phyloP scores from a whole-genome alignment of 495 filamentous ascomycete genomes.

The Achaetomiella virescens region DNA sequence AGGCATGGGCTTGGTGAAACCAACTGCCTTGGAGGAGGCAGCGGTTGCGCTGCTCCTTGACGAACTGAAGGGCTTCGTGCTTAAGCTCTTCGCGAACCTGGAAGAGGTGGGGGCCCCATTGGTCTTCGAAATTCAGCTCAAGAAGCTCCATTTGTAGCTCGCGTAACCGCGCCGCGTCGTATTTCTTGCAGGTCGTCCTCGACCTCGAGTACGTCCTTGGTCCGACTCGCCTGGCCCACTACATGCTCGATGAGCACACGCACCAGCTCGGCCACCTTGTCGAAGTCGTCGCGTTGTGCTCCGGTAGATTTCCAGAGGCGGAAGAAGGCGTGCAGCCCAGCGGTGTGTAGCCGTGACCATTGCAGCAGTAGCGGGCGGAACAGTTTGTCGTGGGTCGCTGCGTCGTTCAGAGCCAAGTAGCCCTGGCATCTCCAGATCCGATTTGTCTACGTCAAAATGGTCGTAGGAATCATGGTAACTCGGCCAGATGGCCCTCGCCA shows the following conservation, averaged over 20 bases:
- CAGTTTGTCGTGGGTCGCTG: slow-evolving; percentile 72
- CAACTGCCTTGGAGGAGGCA: slow-evolving; percentile 84
- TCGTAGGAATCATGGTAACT: slow-evolving; percentile 80
- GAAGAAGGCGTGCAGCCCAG: slow-evolving; percentile 82
- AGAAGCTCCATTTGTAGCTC: slow-evolving; percentile 93
- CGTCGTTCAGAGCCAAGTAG: slow-evolving; percentile 70
- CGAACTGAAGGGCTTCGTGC: slow-evolving; percentile 87
- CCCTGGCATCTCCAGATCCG: slow-evolving; percentile 71
- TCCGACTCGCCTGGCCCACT: slow-evolving; percentile 74
- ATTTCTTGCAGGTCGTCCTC: slow-evolving; percentile 83
- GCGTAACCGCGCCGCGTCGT: slow-evolving; percentile 68
- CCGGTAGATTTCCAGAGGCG: slow-evolving; percentile 86
- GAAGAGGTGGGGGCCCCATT: slow-evolving; percentile 82
- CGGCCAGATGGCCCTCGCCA: slow-evolving; percentile 76
- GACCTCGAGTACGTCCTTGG: slow-evolving; percentile 79
- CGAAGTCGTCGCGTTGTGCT: slow-evolving; percentile 78
- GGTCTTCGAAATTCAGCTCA: slow-evolving; percentile 85
- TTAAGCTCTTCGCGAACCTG: slow-evolving; percentile 92
- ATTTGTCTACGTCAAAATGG: slow-evolving; percentile 89
- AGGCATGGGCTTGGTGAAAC: slow-evolving; percentile 62
- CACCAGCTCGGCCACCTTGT: slow-evolving; percentile 84
- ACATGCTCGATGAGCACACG: slow-evolving; percentile 89
- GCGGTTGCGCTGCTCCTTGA: slow-evolving; percentile 94
- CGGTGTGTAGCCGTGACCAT: slow-evolving; percentile 92
- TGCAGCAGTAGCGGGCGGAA: slow-evolving; percentile 87